Evolutionary conservation across 2,329 filamentous ascomycete genomes (phyloP), one percentile per base, ranked within the genome.

Genomic region (Botryotinia narcissicola): DNA sequence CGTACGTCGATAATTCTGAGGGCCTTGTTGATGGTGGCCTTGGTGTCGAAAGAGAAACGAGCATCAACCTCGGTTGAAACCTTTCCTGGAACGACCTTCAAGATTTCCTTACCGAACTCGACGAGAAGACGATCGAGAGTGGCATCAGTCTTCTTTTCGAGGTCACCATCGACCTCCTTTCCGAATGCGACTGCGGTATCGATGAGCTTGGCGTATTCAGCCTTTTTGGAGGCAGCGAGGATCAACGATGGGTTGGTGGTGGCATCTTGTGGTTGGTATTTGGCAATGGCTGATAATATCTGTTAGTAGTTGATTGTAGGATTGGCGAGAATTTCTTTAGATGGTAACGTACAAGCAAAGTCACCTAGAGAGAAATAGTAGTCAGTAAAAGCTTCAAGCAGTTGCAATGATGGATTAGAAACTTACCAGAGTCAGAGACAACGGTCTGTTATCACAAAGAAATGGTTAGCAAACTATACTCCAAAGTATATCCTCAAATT

Each of bases 181-280:
- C 93, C 95, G 85, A 94, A 95, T 77, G 87, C 88, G 79, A 98
- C 88, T 80, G 95, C 94, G 73, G 87, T 86, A 82, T 98, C 95
- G 80, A 98, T 97, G 82, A 98, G 87, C 84, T 92, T 91, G 82
- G 93, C 94, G 85, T 98, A 98, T 85, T 98, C 95, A 83, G 93
- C 83, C 91, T 98, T 98, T 90, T 99, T 98, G 83, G 96, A 95
- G 77, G 96, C 96, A 79, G 95, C 95, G 83, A 99, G 92, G 85
- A 99, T 98, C 84, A 99, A 89, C 77, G 96, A 98, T 75, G 96
- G 96, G 91, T 99, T 99, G 87, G 96, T 99, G 84, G 96, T 99
- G 82, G 96, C 96, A 93, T 99, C 96, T 89, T 99, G 95, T 78
- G 96, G 96, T 91, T 97, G 97, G 91, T 99, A 99, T 89, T 98